phyloP scores from a whole-genome alignment of 176 grass and related monocot genomes.

The Alopecurus myosuroides region DNA sequence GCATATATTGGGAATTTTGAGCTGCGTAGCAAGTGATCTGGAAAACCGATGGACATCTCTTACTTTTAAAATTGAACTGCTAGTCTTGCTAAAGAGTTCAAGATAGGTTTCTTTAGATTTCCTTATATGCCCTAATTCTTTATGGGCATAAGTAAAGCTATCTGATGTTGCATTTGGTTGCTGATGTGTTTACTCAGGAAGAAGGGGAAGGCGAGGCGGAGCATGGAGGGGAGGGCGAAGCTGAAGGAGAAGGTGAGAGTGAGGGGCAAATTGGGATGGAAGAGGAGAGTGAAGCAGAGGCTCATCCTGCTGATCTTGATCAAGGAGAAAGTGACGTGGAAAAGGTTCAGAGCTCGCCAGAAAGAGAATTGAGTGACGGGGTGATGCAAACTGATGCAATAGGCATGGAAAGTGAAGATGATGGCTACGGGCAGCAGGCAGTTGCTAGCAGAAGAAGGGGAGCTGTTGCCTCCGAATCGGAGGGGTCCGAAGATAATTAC shows the following conservation, averaged over 20 bases:
- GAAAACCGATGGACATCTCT: neutral
- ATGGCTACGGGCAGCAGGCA: conserved; percentile 61
- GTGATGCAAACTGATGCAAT: conserved; percentile 49
- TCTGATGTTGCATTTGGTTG: conserved; percentile 9
- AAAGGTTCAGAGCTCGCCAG: conserved; percentile 64
- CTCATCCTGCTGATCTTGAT: conserved; percentile 46
- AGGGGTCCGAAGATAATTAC: conserved; percentile 78
- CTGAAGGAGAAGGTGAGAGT: conserved; percentile 68
- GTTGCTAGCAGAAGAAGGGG: conserved; percentile 77
- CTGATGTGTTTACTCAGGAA: conserved; percentile 43
- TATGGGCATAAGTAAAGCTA: neutral
- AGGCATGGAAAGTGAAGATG: conserved; percentile 69
- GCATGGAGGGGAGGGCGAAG: conserved; percentile 53
- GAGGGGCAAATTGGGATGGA: conserved; percentile 85
- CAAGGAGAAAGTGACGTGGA: conserved; percentile 72
- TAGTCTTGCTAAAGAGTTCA: neutral
- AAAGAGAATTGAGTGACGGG: conserved; percentile 65
- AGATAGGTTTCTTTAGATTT: conserved; percentile 1
- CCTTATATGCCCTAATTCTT: conserved; percentile 2
- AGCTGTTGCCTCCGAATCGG: conserved; percentile 70
- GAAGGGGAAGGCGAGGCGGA: conserved; percentile 85
- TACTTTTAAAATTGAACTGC: neutral
- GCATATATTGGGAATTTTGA: neutral
- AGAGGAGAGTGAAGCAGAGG: conserved; percentile 84
- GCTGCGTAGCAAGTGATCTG: neutral